These are phyloP conservation scores for Avicennia marina DNA, from an alignment of 257 asterid species.

Conservation along the genomic window DNA sequence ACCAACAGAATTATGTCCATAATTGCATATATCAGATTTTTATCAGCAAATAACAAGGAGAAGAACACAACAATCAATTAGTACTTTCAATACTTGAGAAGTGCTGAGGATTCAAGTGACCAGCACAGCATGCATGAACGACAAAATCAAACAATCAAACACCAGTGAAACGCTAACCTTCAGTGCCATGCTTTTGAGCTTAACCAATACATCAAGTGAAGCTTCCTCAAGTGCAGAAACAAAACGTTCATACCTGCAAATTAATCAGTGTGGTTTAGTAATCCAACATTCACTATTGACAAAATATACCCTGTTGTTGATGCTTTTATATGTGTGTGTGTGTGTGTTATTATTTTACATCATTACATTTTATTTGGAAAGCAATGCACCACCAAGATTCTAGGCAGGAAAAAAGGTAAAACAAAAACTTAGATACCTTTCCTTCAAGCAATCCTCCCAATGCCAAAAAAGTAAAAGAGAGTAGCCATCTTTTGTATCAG, in stretches of 20 bases:
- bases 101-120: too few species aligned
- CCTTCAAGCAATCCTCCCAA: slow-evolving; percentile 93
- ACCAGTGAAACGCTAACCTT: slow-evolving; percentile 49
- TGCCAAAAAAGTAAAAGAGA: slow-evolving; percentile 88
- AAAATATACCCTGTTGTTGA: neutral
- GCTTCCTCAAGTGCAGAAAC: slow-evolving; percentile 84
- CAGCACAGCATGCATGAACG: neutral
- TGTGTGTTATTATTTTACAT: too few species aligned
- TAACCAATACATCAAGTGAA: slow-evolving; percentile 70
- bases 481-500: slow-evolving; percentile 82
- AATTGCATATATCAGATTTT: too few species aligned
- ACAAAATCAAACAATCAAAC: neutral
- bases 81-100: too few species aligned
- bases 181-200: slow-evolving; percentile 81
- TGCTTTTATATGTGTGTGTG: too few species aligned
- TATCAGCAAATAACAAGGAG: too few species aligned
- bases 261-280: neutral
- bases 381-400: neutral
- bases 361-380: too few species aligned
- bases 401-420: neutral
- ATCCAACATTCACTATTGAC: neutral
- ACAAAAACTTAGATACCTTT: slow-evolving; percentile 44
- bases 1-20: too few species aligned
- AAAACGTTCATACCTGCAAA: slow-evolving; percentile 69
- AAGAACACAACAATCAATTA: too few species aligned